Conservation (phyloP, 495 filamentous ascomycete species). For the Staphylotrichum tortipilum region DNA sequence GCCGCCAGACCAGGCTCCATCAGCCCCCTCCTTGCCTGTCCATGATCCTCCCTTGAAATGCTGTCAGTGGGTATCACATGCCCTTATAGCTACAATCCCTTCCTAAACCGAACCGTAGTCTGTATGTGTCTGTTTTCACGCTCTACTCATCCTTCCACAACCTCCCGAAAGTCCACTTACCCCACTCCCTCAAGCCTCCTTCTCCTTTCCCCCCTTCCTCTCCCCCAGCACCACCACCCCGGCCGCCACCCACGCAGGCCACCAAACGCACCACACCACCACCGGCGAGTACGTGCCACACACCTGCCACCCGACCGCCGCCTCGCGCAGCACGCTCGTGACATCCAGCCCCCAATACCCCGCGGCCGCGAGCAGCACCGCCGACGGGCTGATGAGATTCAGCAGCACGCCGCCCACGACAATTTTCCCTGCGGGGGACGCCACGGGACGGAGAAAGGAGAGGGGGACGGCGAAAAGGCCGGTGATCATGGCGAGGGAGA, state of each 20-base stretch:
- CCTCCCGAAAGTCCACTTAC: too few relatives aligned
- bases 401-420: constrained; percentile 33
- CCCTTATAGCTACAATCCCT: too few relatives aligned
- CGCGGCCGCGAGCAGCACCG: constrained; percentile 48
- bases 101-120: too few relatives aligned
- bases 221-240: constrained; percentile 33
- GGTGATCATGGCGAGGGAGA: constrained; percentile 79
- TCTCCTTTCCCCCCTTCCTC: constrained; percentile 11
- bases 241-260: constrained; percentile 84
- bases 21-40: too few relatives aligned
- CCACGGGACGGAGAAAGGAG: constrained; percentile 56
- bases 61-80: not conserved
- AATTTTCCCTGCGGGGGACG: constrained; percentile 18
- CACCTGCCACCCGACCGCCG: constrained; percentile 84
- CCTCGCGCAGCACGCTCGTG: constrained; percentile 56
- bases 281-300: constrained; percentile 85
- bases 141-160: not conserved
- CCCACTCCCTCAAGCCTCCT: too few relatives aligned
- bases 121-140: too few relatives aligned
- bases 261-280: constrained; percentile 96
- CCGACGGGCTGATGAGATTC: constrained; percentile 55
- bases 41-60: too few relatives aligned
- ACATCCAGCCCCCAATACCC: constrained; percentile 44
- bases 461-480: constrained; percentile 71
- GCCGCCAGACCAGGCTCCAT: too few relatives aligned